phyloP scores from a whole-genome alignment of 768 basidiomycete species.

The Dictyophora rubrovolvata region DNA sequence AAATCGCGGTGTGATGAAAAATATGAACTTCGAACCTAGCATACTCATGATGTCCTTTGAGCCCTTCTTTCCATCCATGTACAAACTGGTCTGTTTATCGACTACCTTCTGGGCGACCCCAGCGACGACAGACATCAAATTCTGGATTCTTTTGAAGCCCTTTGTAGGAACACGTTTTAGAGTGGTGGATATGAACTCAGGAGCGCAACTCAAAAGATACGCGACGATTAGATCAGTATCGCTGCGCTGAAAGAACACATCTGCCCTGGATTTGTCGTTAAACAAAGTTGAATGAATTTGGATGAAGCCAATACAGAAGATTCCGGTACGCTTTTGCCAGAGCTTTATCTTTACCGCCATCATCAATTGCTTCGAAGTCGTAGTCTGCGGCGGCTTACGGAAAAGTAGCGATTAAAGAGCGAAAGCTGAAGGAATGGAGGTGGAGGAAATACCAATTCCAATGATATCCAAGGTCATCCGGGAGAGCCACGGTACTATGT shows the following conservation, averaged over 20 bases:
- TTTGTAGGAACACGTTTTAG: constrained; percentile 21
- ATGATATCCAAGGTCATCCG: constrained; percentile 29
- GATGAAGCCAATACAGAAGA: not conserved
- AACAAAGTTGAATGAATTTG: not conserved
- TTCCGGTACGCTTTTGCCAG: not conserved
- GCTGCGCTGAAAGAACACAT: not conserved
- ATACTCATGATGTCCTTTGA: constrained; percentile 26
- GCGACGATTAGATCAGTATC: constrained; percentile 17
- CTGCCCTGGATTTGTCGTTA: not conserved
- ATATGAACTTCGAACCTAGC: constrained; percentile 14
- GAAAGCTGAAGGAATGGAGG: not conserved
- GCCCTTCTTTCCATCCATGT: constrained; percentile 13
- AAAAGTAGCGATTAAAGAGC: not conserved
- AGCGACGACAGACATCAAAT: constrained; percentile 17
- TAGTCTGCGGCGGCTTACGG: constrained; percentile 16
- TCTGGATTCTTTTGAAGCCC: constrained; percentile 22
- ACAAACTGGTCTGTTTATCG: constrained; percentile 16
- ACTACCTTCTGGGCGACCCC: constrained; percentile 16
- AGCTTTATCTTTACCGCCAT: not conserved
- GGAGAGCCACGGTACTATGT: constrained; percentile 34
- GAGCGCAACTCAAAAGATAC: constrained; percentile 21
- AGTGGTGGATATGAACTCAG: constrained; percentile 16
- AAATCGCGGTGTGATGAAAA: not conserved
- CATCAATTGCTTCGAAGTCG: constrained; percentile 14
- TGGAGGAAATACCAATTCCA: constrained; percentile 23